Evolutionary conservation across 345 rosid genomes (phyloP).

Genomic region (Adansonia digitata): DNA sequence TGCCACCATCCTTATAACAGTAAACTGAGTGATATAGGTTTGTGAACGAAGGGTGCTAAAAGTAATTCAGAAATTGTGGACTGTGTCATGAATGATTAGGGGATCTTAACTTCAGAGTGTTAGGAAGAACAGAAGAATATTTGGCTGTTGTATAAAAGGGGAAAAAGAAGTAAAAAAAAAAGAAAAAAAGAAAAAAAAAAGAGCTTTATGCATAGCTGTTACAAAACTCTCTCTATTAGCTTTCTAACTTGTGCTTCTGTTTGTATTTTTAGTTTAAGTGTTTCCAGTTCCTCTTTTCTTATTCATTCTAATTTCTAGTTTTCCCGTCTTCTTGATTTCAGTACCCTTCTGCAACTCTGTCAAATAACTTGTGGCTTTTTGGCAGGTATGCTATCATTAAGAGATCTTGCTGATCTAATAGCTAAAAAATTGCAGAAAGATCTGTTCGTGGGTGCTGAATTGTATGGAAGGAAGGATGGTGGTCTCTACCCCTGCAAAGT

Average conservation of each 20-base stretch:
- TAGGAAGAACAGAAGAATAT: not conserved
- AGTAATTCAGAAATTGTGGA: not conserved
- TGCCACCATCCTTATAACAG: not conserved
- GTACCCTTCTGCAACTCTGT: not conserved
- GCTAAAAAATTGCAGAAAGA: constrained; percentile 51
- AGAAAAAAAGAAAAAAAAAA: not conserved
- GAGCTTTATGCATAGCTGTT: not conserved
- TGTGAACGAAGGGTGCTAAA: not conserved
- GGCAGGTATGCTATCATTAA: constrained; percentile 77
- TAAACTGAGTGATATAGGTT: not conserved
- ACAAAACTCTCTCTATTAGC: not conserved
- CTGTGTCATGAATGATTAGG: not conserved
- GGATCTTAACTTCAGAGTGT: not conserved
- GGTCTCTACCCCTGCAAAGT: constrained; percentile 60
- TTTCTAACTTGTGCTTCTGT: not conserved
- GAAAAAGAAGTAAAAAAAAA: not conserved
- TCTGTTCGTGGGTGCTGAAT: constrained; percentile 59
- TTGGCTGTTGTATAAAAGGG: not conserved
- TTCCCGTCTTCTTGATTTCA: not conserved
- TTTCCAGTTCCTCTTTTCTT: not conserved
- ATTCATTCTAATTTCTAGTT: not conserved
- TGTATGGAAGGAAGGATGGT: constrained; percentile 56
- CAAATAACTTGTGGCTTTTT: constrained; percentile 15
- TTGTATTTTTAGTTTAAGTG: not conserved
- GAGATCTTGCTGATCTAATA: constrained; percentile 74